phyloP scores from a whole-genome alignment of 345 rosid species.

The Eucalyptus microcorys region DNA sequence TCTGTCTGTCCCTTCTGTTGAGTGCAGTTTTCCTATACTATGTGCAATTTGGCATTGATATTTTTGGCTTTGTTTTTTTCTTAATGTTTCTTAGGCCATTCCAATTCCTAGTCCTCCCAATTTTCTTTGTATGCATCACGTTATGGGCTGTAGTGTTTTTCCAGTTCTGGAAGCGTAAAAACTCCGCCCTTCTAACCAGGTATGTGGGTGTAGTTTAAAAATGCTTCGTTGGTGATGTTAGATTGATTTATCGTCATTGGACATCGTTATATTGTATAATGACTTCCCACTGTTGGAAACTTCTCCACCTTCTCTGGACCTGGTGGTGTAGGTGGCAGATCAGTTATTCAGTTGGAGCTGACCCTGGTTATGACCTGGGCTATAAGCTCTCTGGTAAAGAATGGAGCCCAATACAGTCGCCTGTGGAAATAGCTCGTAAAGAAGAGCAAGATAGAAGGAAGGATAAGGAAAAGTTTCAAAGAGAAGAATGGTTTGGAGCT shows the following conservation, averaged over 20 bases:
- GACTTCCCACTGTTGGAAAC: background rate
- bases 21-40: background rate
- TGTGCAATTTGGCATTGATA: background rate
- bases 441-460: slow-evolving; percentile 29
- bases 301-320: background rate
- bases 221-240: background rate
- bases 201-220: background rate
- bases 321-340: slow-evolving; percentile 62
- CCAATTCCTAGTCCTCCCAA: slow-evolving; percentile 65
- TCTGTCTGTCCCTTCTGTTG: background rate
- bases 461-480: slow-evolving; percentile 72
- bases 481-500: slow-evolving; percentile 80
- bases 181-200: slow-evolving; percentile 71
- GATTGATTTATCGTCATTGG: background rate
- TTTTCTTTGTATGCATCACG: slow-evolving; percentile 52
- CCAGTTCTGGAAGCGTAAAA: slow-evolving; percentile 97
- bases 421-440: slow-evolving; percentile 25
- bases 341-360: slow-evolving; percentile 41
- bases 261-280: background rate
- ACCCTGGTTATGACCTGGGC: slow-evolving; percentile 42
- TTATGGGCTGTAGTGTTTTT: slow-evolving; percentile 87
- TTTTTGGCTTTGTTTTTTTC: background rate
- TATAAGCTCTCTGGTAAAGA: slow-evolving; percentile 27
- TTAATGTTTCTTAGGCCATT: slow-evolving; percentile 32
- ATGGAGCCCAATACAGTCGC: slow-evolving; percentile 41